Percentiles rank a stretch among this genome's conserved stretches.
phyloP scores from a whole-genome alignment of 2,329 filamentous ascomycete species.

The Aspergillus pseudoviridinutans region DNA sequence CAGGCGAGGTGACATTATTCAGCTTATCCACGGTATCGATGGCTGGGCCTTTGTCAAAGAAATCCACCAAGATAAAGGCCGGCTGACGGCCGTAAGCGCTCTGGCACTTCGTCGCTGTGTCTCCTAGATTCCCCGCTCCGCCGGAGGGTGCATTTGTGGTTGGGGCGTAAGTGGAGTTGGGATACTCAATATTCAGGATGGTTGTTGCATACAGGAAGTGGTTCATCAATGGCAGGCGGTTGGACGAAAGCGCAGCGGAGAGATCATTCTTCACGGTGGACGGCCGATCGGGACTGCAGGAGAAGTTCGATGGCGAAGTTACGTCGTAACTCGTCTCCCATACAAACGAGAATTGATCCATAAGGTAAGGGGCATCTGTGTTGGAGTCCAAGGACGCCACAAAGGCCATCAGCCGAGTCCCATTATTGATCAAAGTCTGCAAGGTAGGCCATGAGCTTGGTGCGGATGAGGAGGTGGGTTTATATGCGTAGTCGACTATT shows the following conservation, averaged over 20 bases:
- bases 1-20: conserved; percentile 53
- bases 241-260: conserved; percentile 50
- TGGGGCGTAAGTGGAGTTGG: conserved; percentile 57
- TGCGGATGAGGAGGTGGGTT: conserved; percentile 45
- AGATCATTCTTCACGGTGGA: conserved; percentile 46
- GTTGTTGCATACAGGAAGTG: conserved; percentile 68
- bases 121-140: conserved; percentile 50
- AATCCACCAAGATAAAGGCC: conserved; percentile 75
- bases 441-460: conserved; percentile 65
- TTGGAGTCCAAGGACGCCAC: conserved; percentile 50
- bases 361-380: conserved; percentile 39
- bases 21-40: conserved; percentile 65
- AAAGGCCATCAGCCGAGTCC: conserved; percentile 66
- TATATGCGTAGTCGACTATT: conserved; percentile 60
- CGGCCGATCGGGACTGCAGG: conserved; percentile 68
- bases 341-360: conserved; percentile 46
- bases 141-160: conserved; percentile 64
- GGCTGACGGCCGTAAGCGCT: conserved; percentile 59
- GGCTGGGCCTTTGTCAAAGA: conserved; percentile 68
- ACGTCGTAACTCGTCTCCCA: conserved; percentile 73
- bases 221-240: conserved; percentile 70
- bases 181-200: conserved; percentile 54
- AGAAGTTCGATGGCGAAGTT: conserved; percentile 60
- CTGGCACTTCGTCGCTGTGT: conserved; percentile 50
- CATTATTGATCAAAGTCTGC: conserved; percentile 61